Base-by-base conservation (phyloP, 106 monocot species). In the Dactylorhiza incarnata region DNA sequence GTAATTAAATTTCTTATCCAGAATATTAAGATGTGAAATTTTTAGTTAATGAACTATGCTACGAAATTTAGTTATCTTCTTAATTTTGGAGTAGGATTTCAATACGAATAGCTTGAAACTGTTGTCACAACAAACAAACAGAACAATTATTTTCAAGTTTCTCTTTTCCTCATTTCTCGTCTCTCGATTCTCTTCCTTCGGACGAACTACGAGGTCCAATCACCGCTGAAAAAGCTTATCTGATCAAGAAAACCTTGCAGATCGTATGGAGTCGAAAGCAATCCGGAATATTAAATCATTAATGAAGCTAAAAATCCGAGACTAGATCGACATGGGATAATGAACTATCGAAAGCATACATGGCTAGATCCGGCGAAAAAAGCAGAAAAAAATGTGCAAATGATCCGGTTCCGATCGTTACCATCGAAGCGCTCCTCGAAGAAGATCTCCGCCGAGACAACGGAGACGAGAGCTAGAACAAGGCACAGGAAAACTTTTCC, bases 381-480 rank as follows among this genome's bases (percentile, higher is more conserved):
- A 19, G 16, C 7, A 16, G 17, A 69, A 15, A 45, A 45, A 44
- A 45, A 10, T 0, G 69, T 45, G n/a, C 16, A 17, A 65, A 0
- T 1, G 37, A n/a, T n/a, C n/a, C n/a, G 19, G 11, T 23, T 48
- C 72, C 2, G 9, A 72, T 72, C 11, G 23, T 72, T 72, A 78
- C 78, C 78, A 43, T 78, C 78, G 45, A 78, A 78, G 17, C 78
- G 78, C 72, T 78, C 78, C 72, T 78, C 78, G 44, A 78, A 78
- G 78, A 78, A 55, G 0, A 78, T 68, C 5, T 68, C 68, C 23
- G 78, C 78, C 23, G 71, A 72, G 78, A 58, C 56, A 14, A 71
- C 53, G 10, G 78, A 78, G n/a, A 59, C 5, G 26, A 78, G 50
- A 67, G 47, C 50, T 12, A 59, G 48, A 55, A 74, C 6, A 29